Evolutionary conservation across 495 filamentous ascomycete genomes (phyloP), one percentile per base, ranked within the genome.

Genomic region (Penicillium psychrofluorescens): DNA sequence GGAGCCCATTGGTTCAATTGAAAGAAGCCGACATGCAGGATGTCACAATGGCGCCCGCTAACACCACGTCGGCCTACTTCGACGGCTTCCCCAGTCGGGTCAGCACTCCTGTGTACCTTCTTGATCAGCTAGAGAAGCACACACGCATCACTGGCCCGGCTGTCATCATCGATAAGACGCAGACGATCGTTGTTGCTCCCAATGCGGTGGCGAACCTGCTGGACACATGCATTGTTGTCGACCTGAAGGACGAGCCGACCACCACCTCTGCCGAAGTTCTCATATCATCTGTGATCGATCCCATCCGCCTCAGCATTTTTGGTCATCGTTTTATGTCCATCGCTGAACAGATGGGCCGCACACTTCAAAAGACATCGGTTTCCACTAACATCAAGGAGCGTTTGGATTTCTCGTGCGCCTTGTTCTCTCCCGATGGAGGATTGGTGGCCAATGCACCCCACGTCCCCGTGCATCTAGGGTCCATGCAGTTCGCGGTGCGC

Each of bases 241-340:
- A 80, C 38, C 56, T 63, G 27, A 69, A 78, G 36, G 78, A 82
- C 7, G 54, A 53, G 28, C 34, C 36, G 15, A 43, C 36, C 2
- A 32, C 34, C 27, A 27, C 43, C 28, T 8, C 40, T 27, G 7
- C 46, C 4, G 41, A 35, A 4, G 31, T 16, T 7, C 31, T 42
- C 46, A 78, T 87, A 65, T 88, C 39, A 77, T 89, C 66, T 72
- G 68, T 65, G 6, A 56, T 72, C 33, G 69, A 95, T 53, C 91
- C 92, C 0, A 95, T 98, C 61, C 85, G 94, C 66, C 78, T 98
- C 6, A 94, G 83, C 59, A 94, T 98, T 46, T 98, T 98, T 54
- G 88, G 88, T 1, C 90, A 98, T 61, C 74, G 92, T 1, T 98
- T 98, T 69, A 98, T 98, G 92, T 90, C 91, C 10, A 97, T 98